Percentiles rank a stretch among this genome's conserved stretches.
Evolutionary conservation across 768 basidiomycete genomes (phyloP).

Genomic region (Xerocomus spinulosus): DNA sequence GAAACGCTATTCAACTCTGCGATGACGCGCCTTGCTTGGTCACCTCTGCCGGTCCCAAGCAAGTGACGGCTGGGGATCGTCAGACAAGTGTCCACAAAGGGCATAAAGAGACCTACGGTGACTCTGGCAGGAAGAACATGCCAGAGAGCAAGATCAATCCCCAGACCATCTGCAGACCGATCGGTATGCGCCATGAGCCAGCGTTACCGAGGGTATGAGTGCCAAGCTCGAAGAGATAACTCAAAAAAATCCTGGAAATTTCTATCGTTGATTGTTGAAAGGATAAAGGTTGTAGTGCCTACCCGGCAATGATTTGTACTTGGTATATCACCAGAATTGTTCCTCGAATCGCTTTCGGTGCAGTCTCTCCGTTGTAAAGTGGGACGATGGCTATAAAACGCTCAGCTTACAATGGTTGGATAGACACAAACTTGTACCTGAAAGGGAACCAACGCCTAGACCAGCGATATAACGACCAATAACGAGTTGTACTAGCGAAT

Average conservation of each 20-base stretch:
- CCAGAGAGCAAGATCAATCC: constrained; percentile 63
- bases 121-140: constrained; percentile 74
- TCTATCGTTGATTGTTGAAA: neutral
- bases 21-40: constrained; percentile 58
- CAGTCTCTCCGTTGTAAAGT: constrained; percentile 76
- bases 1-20: constrained; percentile 63
- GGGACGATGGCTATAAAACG: constrained; percentile 46
- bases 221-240: constrained; percentile 66
- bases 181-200: constrained; percentile 69
- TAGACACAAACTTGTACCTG: constrained; percentile 37
- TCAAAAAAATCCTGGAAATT: constrained; percentile 56
- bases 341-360: constrained; percentile 71
- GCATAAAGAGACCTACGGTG: constrained; percentile 47
- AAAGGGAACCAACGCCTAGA: constrained; percentile 72
- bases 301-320: constrained; percentile 72
- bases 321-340: constrained; percentile 72
- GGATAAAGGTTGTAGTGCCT: constrained; percentile 7
- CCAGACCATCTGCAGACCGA: constrained; percentile 72
- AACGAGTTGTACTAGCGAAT: constrained; percentile 60
- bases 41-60: constrained; percentile 49
- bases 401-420: constrained; percentile 1
- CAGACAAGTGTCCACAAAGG: neutral
- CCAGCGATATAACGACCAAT: constrained; percentile 74
- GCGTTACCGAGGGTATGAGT: constrained; percentile 51
- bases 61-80: constrained; percentile 55